Base-by-base conservation (phyloP, 257 asterid species). In the Mentha longifolia region DNA sequence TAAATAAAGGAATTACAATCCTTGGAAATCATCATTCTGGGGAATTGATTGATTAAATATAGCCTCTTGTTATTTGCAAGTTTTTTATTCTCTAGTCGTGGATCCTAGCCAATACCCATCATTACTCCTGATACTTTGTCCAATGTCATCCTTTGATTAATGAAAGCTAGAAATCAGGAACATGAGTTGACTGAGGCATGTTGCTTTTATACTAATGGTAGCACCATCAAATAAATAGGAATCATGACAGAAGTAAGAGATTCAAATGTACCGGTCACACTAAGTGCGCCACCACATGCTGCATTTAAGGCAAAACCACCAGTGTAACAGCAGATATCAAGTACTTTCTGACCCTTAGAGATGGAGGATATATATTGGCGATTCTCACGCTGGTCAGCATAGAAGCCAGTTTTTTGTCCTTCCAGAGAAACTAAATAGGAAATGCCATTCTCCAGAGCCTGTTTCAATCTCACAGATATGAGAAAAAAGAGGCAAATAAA, bases 391-490 rank as follows among this genome's bases (percentile, higher is more conserved):
- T 94, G 99, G 84, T 91, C 99, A 2, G 98, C 98, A 66, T 91
- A 94, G 82, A 94, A 94, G 31, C 99, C 99, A 0, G 99, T 91
- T 79, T 94, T 94, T 72, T 94, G 99, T 56, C 99, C 99, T 73
- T 87, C 97, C 76, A 82, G 71, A n/a, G 97, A 91, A 68, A 94
- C 79, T 68, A 88, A 76, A 84, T 94, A 91, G 70, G 87, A 85
- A 62, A 91, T 68, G 33, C 83, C 96, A 77, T 91, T 94, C 86
- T 91, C 99, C 84, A 84, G 60, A 79, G 85, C 95, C 98, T 94
- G 85, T 78, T 77, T 56, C 74, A 71, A 67, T 54, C 68, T 65
- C 72, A 71, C 49, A 74, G 1, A 16, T 42, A 35, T 51, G 25
- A 71, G 62, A 66, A 30, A 51, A 33, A 42, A 15, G 16, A 3